phyloP scores from a whole-genome alignment of 768 basidiomycete genomes.

The Lepiota venenata region DNA sequence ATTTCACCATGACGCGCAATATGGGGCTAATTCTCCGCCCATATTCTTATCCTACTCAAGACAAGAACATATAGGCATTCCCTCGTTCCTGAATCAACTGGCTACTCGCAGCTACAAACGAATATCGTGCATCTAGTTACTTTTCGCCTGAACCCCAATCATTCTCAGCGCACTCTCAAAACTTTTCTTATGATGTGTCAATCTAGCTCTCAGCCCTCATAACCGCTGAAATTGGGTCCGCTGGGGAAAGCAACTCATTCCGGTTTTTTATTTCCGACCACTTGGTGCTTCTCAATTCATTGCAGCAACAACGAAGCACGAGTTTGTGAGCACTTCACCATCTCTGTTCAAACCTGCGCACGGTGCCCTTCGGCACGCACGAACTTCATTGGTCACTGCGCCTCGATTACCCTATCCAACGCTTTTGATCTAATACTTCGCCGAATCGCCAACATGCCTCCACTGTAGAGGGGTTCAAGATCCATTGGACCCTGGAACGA shows the following conservation, averaged over 20 bases:
- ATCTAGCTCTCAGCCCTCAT: neutral
- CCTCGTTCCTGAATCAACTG: no score
- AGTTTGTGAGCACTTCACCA: constrained; percentile 4
- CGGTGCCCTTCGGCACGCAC: neutral
- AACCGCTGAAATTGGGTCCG: neutral
- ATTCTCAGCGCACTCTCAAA: no score
- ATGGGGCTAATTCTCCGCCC: no score
- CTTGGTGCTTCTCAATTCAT: constrained; percentile 1
- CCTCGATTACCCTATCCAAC: neutral
- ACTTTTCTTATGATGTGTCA: neutral
- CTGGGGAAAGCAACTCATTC: neutral
- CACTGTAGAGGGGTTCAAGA: neutral
- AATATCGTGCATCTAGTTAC: no score
- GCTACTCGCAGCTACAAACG: no score
- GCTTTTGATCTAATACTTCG: no score
- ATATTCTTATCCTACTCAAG: no score
- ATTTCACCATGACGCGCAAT: neutral
- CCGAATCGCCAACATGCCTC: no score
- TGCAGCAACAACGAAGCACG: constrained; percentile 2
- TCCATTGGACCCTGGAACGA: neutral
- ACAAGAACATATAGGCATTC: no score
- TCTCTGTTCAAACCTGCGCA: neutral
- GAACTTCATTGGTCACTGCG: neutral
- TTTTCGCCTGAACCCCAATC: no score
- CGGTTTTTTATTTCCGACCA: neutral